Percentiles rank a stretch among this genome's conserved stretches.
Evolutionary conservation across 306 rosid genomes (phyloP).

Genomic region (Trifolium pratense): DNA sequence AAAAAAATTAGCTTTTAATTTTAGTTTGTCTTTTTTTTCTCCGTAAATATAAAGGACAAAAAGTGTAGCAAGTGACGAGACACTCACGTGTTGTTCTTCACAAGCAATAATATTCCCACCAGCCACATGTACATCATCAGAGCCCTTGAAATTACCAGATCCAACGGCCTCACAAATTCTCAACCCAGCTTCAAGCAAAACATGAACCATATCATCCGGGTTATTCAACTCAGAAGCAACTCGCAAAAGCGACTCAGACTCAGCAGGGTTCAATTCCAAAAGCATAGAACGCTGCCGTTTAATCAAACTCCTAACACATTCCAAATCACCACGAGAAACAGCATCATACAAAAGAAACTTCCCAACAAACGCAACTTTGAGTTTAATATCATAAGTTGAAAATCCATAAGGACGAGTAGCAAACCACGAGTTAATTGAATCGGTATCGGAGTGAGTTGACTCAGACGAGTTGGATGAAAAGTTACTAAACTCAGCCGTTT

Average conservation of each 20-base stretch:
- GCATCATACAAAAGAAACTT: conserved; percentile 59
- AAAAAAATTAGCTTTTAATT: no score
- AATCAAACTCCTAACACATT: conserved; percentile 59
- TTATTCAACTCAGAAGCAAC: conserved; percentile 61
- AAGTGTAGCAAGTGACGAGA: background rate
- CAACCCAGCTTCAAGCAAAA: conserved; percentile 73
- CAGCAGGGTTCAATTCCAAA: conserved; percentile 44
- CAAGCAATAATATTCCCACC: background rate
- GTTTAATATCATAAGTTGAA: conserved; percentile 45
- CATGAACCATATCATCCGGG: conserved; percentile 66
- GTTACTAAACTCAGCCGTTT: conserved; percentile 51
- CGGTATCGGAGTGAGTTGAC: conserved; percentile 42
- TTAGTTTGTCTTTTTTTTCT: no score
- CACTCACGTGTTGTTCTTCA: conserved; percentile 35
- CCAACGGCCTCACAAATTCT: conserved; percentile 46
- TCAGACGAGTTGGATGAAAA: conserved; percentile 36
- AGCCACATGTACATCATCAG: conserved; percentile 59
- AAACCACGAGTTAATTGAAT: conserved; percentile 50
- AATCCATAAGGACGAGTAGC: conserved; percentile 44
- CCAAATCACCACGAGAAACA: conserved; percentile 52
- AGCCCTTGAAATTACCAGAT: conserved; percentile 23
- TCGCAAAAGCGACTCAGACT: conserved; percentile 59
- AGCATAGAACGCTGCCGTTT: conserved; percentile 63
- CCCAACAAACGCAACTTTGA: conserved; percentile 74
- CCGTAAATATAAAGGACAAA: background rate